A percentile compares a stretch with the other conserved stretches of the same genome.
Conservation (phyloP, 2,329 filamentous ascomycete species). For the Calonectria pseudoturangicola region DNA sequence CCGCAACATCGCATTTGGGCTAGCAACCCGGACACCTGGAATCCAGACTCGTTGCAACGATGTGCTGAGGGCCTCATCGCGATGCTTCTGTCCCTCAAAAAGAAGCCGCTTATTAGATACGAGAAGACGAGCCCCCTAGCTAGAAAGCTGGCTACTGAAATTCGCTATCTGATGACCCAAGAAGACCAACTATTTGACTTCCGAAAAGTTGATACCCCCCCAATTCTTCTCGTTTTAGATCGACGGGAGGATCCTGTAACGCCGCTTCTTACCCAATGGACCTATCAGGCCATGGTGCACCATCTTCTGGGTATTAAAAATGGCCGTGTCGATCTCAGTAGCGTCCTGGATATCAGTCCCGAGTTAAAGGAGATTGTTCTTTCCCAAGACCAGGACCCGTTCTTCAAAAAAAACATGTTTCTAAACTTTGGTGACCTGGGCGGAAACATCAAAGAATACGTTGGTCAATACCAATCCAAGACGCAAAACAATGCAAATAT, state of each 20-base stretch:
- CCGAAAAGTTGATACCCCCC: conserved; percentile 93
- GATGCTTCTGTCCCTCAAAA: conserved; percentile 91
- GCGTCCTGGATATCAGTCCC: conserved; percentile 87
- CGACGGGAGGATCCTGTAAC: conserved; percentile 96
- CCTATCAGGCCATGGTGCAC: conserved; percentile 99
- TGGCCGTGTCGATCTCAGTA: conserved; percentile 91
- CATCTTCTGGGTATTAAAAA: conserved; percentile 95
- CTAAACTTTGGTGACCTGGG: conserved; percentile 97
- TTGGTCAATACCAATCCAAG: conserved; percentile 97
- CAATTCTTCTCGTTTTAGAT: conserved; percentile 92
- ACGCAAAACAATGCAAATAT: conserved; percentile 98
- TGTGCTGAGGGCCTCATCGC: conserved; percentile 92
- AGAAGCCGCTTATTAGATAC: conserved; percentile 95
- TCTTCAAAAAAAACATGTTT: conserved; percentile 99
- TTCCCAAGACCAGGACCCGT: conserved; percentile 97
- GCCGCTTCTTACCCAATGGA: conserved; percentile 96
- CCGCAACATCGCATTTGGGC: conserved; percentile 89
- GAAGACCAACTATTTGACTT: conserved; percentile 99
- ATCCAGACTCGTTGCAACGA: conserved; percentile 89
- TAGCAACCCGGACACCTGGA: conserved; percentile 89
- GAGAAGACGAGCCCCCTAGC: conserved; percentile 92
- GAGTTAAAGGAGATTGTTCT: conserved; percentile 96
- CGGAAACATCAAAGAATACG: conserved; percentile 97
- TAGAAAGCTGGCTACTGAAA: conserved; percentile 94
- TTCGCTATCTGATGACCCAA: conserved; percentile 94